Evolutionary conservation across 2,329 filamentous ascomycete species (phyloP), one percentile per base, ranked within the genome.

Genomic region (Cordyceps tenuipes): DNA sequence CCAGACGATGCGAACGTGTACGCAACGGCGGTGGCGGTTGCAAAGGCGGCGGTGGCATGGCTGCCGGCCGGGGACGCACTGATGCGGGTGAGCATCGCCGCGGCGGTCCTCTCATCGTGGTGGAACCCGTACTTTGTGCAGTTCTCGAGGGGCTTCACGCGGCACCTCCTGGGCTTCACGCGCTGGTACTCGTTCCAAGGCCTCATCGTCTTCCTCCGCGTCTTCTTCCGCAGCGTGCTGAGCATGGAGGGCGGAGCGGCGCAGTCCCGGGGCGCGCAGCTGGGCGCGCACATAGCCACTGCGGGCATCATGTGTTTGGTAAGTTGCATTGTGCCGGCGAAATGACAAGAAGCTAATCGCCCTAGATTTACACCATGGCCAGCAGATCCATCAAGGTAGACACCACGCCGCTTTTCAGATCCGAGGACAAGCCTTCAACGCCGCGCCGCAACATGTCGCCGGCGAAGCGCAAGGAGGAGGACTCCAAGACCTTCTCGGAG

Each of bases 61-160:
- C 66, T 83, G 6, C 81, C 80, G 10, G 66, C 66, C 0, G 64
- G 73, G 1, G 73, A 76, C 3, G 65, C 67, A 7, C 65, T 82
- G 49, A 74, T 81, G 36, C 75, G 75, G 57, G 76, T 77, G 66
- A 76, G 80, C 21, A 71, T 86, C 21, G 65, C 72, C 57, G 71
- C 79, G 13, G 80, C 79, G 41, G 64, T 83, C 3, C 65, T 79
- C 19, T 80, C 84, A 3, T 71, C 80, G 13, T 87, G 84, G 80
- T 90, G 87, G 87, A 90, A 89, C 63, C 85, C 86, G 0, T 81
- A 80, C 61, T 82, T 89, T 64, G 78, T 82, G 39, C 78, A 86
- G 65, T 81, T 80, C 3, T 75, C 78, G 39, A 77, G 81, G n/a
- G 85, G 83, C 59, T 87, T 81, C 68, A 82, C 77, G 31, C 79